phyloP scores from a whole-genome alignment of 495 filamentous ascomycete genomes.

The Penicillium chermesinum region DNA sequence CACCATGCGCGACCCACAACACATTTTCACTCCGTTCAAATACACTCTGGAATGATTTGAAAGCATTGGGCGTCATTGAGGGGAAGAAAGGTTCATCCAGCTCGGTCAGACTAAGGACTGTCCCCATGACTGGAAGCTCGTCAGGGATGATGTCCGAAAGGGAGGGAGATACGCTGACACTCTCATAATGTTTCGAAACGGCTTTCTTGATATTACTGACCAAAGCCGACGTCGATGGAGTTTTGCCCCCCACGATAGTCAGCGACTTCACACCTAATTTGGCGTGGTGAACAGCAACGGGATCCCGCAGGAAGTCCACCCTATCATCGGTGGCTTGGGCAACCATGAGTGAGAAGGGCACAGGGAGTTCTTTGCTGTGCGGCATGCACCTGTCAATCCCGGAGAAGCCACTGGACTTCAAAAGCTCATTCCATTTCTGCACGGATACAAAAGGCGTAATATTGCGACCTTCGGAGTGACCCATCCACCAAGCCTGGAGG shows the following conservation, averaged over 20 bases:
- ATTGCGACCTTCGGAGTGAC: conserved; percentile 37
- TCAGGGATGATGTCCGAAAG: conserved; percentile 10
- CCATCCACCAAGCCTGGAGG: conserved; percentile 51
- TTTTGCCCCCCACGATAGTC: conserved; percentile 24
- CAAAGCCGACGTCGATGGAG: conserved; percentile 6
- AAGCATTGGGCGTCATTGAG: conserved; percentile 19
- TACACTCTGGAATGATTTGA: conserved; percentile 22
- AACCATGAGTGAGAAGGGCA: conserved; percentile 38
- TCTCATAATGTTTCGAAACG: conserved; percentile 9
- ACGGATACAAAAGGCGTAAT: conserved; percentile 30
- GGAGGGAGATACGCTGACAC: conserved; percentile 7
- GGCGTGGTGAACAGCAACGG: conserved; percentile 8
- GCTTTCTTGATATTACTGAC: conserved; percentile 6
- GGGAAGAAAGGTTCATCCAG: conserved; percentile 39
- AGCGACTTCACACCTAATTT: conserved; percentile 13
- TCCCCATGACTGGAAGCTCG: conserved; percentile 18
- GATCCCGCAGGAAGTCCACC: conserved; percentile 27
- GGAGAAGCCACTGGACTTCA: conserved; percentile 41
- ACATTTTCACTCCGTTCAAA: conserved; percentile 32
- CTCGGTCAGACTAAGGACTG: conserved; percentile 43
- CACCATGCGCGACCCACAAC: conserved; percentile 36
- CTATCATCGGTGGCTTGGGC: conserved; percentile 42
- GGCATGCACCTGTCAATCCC: conserved; percentile 38
- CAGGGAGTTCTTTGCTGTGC: conserved; percentile 5
- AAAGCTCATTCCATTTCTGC: conserved; percentile 33